Conservation (phyloP, 169 alveolate species). For the Amoebophrya sp. region DNA sequence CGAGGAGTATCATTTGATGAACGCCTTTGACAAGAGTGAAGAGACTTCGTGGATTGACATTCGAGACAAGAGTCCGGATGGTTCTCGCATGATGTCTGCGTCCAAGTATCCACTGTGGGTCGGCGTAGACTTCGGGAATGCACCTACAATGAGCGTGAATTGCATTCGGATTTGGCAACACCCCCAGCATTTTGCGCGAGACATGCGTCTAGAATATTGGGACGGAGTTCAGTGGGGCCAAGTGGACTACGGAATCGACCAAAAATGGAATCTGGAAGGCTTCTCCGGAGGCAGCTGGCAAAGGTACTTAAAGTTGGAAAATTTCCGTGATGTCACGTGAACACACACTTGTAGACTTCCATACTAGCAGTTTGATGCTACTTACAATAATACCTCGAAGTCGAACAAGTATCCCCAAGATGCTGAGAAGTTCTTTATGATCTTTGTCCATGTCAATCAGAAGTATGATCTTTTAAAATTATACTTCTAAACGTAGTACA, state of each 20-base stretch:
- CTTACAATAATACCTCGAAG: too few species aligned
- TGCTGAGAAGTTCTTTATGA: too few species aligned
- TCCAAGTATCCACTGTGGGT: background rate
- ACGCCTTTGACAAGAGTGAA: background rate
- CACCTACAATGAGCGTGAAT: background rate
- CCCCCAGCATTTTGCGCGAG: background rate
- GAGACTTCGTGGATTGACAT: background rate
- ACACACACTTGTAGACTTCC: too few species aligned
- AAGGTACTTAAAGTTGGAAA: too few species aligned
- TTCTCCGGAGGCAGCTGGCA: background rate
- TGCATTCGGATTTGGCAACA: conserved; percentile 20
- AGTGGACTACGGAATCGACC: conserved; percentile 14
- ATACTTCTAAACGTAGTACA: too few species aligned
- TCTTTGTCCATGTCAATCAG: too few species aligned
- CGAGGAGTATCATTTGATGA: background rate
- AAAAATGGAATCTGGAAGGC: background rate
- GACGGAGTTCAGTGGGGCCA: background rate
- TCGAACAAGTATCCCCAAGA: too few species aligned
- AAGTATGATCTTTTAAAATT: too few species aligned
- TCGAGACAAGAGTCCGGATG: background rate
- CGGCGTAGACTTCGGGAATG: background rate
- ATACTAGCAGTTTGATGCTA: too few species aligned
- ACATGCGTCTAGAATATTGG: background rate
- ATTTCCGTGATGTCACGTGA: too few species aligned
- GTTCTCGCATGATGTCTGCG: background rate